phyloP scores from a whole-genome alignment of 495 filamentous ascomycete species.

The Lophium mytilinum region DNA sequence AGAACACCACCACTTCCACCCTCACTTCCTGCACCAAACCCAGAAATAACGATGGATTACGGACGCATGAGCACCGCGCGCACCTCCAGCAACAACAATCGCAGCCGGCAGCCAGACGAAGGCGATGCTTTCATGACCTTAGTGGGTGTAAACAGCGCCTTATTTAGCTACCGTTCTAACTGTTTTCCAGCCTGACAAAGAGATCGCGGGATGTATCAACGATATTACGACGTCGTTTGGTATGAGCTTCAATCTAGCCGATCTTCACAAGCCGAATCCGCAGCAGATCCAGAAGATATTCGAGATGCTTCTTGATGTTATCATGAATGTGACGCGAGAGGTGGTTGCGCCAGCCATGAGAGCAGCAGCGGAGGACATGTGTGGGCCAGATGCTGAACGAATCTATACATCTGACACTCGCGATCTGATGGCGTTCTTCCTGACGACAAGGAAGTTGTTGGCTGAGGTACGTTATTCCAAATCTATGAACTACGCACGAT shows the following conservation, averaged over 20 bases:
- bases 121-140: slow-evolving; percentile 84
- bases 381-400: slow-evolving; percentile 63
- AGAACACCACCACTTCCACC: too few species aligned
- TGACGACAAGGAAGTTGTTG: slow-evolving; percentile 65
- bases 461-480: slow-evolving; percentile 45
- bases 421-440: slow-evolving; percentile 89
- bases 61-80: slow-evolving; percentile 66
- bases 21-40: too few species aligned
- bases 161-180: slow-evolving; percentile 1
- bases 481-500: neutral
- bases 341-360: slow-evolving; percentile 92
- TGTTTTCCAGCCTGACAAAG: slow-evolving; percentile 56
- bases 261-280: slow-evolving; percentile 88
- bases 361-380: slow-evolving; percentile 77
- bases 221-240: slow-evolving; percentile 57
- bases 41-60: too few species aligned
- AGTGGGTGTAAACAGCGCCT: slow-evolving; percentile 36
- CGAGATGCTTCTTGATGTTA: slow-evolving; percentile 90
- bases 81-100: slow-evolving; percentile 33
- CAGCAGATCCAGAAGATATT: slow-evolving; percentile 92
- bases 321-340: slow-evolving; percentile 84
- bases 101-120: slow-evolving; percentile 68
- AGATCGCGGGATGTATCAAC: slow-evolving; percentile 93
- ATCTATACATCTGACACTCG: slow-evolving; percentile 79
- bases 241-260: slow-evolving; percentile 75